These are phyloP conservation scores for Pochonia chlamydosporia DNA, from an alignment of 2,329 filamentous ascomycete genomes.

Conservation along the genomic window DNA sequence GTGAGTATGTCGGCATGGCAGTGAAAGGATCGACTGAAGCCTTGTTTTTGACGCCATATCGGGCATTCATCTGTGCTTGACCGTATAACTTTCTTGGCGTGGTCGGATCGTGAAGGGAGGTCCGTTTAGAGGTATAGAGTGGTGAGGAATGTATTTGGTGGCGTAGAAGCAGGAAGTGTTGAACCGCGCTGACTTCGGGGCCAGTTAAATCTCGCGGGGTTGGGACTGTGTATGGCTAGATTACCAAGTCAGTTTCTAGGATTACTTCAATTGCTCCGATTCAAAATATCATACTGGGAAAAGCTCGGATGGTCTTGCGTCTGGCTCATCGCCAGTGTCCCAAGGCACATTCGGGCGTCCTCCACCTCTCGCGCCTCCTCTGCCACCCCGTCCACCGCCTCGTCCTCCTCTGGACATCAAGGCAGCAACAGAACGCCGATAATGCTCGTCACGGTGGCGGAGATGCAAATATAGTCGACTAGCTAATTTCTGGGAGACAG, in stretches of 20 bases:
- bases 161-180: conserved; percentile 49
- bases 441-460: background rate
- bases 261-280: background rate
- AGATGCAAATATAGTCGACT: background rate
- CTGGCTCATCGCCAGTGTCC: conserved; percentile 48
- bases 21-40: conserved; percentile 53
- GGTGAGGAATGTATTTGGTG: conserved; percentile 49
- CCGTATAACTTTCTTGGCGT: conserved; percentile 42
- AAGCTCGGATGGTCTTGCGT: conserved; percentile 52
- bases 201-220: conserved; percentile 35
- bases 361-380: conserved; percentile 40
- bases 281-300: conserved; percentile 42
- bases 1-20: conserved; percentile 52
- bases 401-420: conserved; percentile 50
- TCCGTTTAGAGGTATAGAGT: conserved; percentile 51
- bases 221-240: conserved; percentile 45
- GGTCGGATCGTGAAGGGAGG: conserved; percentile 32
- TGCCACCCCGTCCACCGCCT: conserved; percentile 44
- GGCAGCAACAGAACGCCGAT: background rate
- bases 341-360: conserved; percentile 45
- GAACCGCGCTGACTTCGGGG: conserved; percentile 41
- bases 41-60: conserved; percentile 48
- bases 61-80: conserved; percentile 53
- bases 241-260: background rate
- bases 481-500: no score